Conservation (phyloP, 139 green algal species). For the Coccomyxa sp. region DNA sequence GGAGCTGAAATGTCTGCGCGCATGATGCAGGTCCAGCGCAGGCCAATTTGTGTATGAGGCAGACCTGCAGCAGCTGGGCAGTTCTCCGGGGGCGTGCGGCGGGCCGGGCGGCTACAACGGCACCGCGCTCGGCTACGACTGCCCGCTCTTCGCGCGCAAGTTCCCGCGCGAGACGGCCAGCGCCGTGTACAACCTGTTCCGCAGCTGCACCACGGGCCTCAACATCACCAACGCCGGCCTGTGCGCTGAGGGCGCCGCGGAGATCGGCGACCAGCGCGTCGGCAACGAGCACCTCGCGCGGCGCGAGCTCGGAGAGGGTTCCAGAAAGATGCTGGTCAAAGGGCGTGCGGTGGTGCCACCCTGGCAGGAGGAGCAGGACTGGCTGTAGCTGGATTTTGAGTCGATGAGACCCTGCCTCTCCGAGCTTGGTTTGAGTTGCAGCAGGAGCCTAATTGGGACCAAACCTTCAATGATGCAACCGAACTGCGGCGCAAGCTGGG, state of each 20-base stretch:
- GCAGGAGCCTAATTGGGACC: too few relatives aligned
- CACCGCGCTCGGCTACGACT: constrained; percentile 3
- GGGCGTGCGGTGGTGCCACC: too few relatives aligned
- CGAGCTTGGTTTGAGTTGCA: too few relatives aligned
- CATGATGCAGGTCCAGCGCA: not conserved
- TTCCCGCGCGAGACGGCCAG: not conserved
- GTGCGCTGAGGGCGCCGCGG: not conserved
- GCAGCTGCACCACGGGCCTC: not conserved
- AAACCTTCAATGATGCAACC: too few relatives aligned
- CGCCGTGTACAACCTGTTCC: not conserved
- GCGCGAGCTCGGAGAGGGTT: not conserved
- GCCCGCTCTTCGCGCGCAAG: constrained; percentile 17
- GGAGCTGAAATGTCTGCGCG: not conserved
- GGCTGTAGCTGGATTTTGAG: too few relatives aligned
- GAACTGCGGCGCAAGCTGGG: too few relatives aligned
- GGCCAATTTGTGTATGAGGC: not conserved
- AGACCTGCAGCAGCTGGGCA: not conserved
- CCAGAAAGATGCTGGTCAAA: too few relatives aligned
- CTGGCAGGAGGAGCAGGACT: too few relatives aligned
- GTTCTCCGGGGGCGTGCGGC: not conserved
- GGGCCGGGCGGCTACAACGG: not conserved
- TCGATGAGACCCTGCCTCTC: too few relatives aligned
- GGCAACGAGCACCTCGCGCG: not conserved
- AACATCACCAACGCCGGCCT: not conserved
- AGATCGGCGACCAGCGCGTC: not conserved